Base-by-base conservation (phyloP, 345 rosid species). In the Linum lewisii region DNA sequence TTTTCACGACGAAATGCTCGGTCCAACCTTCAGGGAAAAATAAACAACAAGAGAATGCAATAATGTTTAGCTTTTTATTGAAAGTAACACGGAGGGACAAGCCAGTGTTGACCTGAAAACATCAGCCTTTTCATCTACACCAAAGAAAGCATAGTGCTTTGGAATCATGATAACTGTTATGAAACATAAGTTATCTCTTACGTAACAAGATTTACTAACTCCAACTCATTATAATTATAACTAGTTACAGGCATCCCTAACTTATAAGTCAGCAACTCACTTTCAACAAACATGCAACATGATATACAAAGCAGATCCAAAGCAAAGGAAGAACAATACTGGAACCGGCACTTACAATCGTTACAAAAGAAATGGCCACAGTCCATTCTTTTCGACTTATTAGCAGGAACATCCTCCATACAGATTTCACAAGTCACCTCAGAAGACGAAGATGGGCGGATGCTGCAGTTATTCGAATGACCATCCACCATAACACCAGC, bases 351-450 rank as follows among this genome's bases (percentile, higher is more conserved):
- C 81, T 74, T 62, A 77, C 81, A 77, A 58, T 11, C 57, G 44
- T 74, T 77, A 74, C 81, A 77, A 63, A 77, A 77, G 59, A 11
- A 61, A 50, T 77, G 81, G 26, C 78, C 70, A 23, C 81, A 77
- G 65, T 74, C 78, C 81, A 77, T 77, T 24, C 60, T 51, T 34
- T 76, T 71, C 23, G 69, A 23, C 25, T 68, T 60, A 29, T 56
- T 18, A 4, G 61, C 66, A n/a, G 67, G 63, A 19, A 74, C 70
- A 21, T 77, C 68, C 1, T 74, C 78, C n/a, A 51, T 73, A 60
- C 81, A 77, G 34, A 77, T 77, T 51, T 60, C 36, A 63, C 81
- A 77, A 8, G 25, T 49, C 57, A 65, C 57, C 5, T 42, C 19
- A 22, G 71, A 62, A 23, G 66, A 45, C 0, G 34, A 21, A 20